Base-by-base conservation (phyloP, 2,329 filamentous ascomycete species). In the Pseudocercospora fijiensis region DNA sequence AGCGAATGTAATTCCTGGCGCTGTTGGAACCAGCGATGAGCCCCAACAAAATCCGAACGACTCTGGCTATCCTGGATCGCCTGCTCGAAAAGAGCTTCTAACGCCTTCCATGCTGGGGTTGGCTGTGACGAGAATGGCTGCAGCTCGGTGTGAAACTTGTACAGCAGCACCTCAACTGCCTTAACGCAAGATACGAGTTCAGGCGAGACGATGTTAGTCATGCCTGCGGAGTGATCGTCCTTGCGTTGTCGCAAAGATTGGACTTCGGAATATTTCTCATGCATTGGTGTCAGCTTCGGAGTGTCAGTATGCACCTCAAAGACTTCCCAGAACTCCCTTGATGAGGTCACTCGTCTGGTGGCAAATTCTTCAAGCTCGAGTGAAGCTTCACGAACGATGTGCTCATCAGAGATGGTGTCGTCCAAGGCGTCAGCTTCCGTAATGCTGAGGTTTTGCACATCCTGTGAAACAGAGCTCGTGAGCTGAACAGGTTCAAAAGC, bases 41-140 rank as follows among this genome's bases (percentile, higher is more conserved):
- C 90, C 28, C 89, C 89, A 57, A 95, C 87, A 71, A 92, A 96
- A 74, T 96, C 91, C 0, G 90, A 90, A 65, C 90, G 86, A 24
- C 89, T 87, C 70, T 90, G 87, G 61, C 90, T 92, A 74, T 91
- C 89, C 0, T 87, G 83, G 69, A 90, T 90, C 16, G 91, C 91
- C 18, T 89, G 88, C 67, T 89, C 87, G 27, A 93, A 84, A 88
- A 93, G 43, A 10, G 18, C 22, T 26, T 70, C 53, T 0, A 72
- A 16, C 22, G 61, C 59, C 30, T 27, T 18, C 62, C 62, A 64
- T n/a, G 26, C 51, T n/a, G 51, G 24, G 2, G 33, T 13, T 4
- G 41, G 45, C 27, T 52, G 26, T n/a, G 52, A 30, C 18, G 51
- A 33, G 24, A 16, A 16, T 22, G n/a, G 30, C 10, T 58, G 26